These are phyloP conservation scores for Phanerochaete sordida DNA, from an alignment of 768 basidiomycete genomes.

Conservation along the genomic window DNA sequence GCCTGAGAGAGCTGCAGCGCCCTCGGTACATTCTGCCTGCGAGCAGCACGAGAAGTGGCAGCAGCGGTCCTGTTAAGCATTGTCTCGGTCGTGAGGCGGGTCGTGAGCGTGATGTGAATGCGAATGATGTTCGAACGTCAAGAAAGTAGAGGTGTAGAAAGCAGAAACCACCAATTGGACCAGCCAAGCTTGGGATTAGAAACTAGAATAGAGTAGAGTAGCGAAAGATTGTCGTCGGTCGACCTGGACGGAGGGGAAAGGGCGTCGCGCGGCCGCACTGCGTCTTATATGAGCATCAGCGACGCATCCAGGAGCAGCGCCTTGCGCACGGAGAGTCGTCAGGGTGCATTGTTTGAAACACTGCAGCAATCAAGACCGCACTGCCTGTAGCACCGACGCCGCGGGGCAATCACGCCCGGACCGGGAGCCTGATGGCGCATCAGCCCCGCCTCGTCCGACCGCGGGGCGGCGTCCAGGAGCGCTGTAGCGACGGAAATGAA, in stretches of 20 bases:
- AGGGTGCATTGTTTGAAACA: background rate
- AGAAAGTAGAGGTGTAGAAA: background rate
- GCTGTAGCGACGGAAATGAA: too few species aligned
- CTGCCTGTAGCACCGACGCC: background rate
- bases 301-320: background rate
- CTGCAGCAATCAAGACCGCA: background rate
- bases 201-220: background rate
- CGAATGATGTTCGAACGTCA: background rate
- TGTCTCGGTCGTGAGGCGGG: background rate
- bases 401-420: background rate
- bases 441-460: background rate
- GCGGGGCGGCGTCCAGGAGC: too few species aligned
- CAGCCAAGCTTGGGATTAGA: background rate
- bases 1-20: conserved; percentile 6
- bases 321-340: background rate
- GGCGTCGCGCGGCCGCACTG: background rate
- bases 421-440: conserved; percentile 1
- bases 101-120: background rate
- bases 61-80: conserved; percentile 7
- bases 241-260: conserved; percentile 1
- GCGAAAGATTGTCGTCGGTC: conserved; percentile 1
- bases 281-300: conserved; percentile 1
- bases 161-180: background rate
- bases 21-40: background rate
- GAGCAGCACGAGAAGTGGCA: background rate